phyloP scores from a whole-genome alignment of 2,329 filamentous ascomycete genomes.

The Fusarium sp. region DNA sequence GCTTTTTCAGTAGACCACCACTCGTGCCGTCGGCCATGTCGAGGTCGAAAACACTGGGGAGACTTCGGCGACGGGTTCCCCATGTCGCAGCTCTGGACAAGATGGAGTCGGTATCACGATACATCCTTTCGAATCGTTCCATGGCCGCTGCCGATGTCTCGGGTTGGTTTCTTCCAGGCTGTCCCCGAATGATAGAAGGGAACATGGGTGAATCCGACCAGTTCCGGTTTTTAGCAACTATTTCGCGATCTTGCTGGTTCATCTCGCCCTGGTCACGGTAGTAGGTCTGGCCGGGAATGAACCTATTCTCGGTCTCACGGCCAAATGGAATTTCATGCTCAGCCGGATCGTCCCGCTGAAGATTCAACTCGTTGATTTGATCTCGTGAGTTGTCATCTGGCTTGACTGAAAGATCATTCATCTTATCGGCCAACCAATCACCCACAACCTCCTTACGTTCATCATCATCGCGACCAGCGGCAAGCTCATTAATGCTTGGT shows the following conservation, averaged over 20 bases:
- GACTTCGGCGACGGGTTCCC: conserved; percentile 75
- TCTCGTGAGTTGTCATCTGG: conserved; percentile 46
- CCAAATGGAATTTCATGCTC: conserved; percentile 60
- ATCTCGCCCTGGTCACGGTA: conserved; percentile 58
- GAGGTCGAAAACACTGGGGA: conserved; percentile 70
- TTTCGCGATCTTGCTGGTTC: conserved; percentile 61
- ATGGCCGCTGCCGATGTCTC: conserved; percentile 67
- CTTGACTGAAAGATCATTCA: conserved; percentile 47
- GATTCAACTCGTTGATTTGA: conserved; percentile 42
- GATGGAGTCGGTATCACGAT: conserved; percentile 68
- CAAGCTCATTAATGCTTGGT: conserved; percentile 64
- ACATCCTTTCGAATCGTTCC: conserved; percentile 64
- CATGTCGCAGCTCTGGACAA: conserved; percentile 76
- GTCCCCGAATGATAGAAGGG: conserved; percentile 58
- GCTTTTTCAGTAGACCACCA: conserved; percentile 73
- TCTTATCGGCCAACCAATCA: conserved; percentile 61
- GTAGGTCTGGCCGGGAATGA: conserved; percentile 65
- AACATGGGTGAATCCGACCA: conserved; percentile 65
- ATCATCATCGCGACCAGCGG: conserved; percentile 56
- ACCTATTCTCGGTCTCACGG: conserved; percentile 64
- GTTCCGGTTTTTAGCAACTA: conserved; percentile 62
- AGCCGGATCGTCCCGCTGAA: conserved; percentile 48
- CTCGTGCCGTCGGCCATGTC: conserved; percentile 67
- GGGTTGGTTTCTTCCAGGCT: conserved; percentile 58
- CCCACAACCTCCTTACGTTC: conserved; percentile 65